Conservation (phyloP, 352 stramenopile genomes). For the Phytophthora boehmeriae region DNA sequence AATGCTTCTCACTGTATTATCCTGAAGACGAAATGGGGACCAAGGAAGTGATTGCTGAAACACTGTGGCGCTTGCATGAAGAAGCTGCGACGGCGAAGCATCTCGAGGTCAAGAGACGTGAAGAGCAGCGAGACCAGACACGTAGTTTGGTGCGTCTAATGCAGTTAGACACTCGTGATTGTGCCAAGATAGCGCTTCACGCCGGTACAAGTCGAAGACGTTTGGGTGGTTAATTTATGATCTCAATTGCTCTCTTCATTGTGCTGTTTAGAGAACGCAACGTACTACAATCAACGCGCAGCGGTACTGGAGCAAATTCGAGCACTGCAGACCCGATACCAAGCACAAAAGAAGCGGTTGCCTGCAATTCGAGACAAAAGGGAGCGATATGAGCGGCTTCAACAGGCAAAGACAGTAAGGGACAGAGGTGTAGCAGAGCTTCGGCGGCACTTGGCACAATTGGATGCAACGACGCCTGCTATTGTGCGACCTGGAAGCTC, state of each 20-base stretch:
- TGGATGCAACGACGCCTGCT: constrained; percentile 27
- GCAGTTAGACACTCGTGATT: constrained; percentile 53
- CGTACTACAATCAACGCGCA: constrained; percentile 40
- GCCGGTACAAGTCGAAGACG: constrained; percentile 17
- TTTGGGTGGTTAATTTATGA: constrained; percentile 15
- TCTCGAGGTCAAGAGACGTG: constrained; percentile 23
- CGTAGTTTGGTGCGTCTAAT: constrained; percentile 57
- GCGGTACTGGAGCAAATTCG: constrained; percentile 42
- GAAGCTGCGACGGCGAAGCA: constrained; percentile 7
- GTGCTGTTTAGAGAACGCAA: constrained; percentile 37
- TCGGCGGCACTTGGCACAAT: constrained; percentile 28
- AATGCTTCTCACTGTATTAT: too few relatives aligned
- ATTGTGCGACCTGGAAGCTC: constrained; percentile 21
- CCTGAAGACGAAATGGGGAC: too few relatives aligned
- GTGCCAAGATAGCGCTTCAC: constrained; percentile 33
- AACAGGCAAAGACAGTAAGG: constrained; percentile 39
- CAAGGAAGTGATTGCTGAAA: too few relatives aligned
- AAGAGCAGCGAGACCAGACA: constrained; percentile 42
- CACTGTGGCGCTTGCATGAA: constrained; percentile 32
- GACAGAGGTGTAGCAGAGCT: constrained; percentile 32
- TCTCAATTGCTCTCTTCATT: constrained; percentile 13
- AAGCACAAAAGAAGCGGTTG: constrained; percentile 53
- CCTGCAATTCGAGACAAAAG: constrained; percentile 56
- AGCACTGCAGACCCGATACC: constrained; percentile 41
- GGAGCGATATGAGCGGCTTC: constrained; percentile 49